Percentiles rank a stretch among this genome's conserved stretches.
Evolutionary conservation across 768 basidiomycete species (phyloP).

Genomic region (Mycena albidolilacea): DNA sequence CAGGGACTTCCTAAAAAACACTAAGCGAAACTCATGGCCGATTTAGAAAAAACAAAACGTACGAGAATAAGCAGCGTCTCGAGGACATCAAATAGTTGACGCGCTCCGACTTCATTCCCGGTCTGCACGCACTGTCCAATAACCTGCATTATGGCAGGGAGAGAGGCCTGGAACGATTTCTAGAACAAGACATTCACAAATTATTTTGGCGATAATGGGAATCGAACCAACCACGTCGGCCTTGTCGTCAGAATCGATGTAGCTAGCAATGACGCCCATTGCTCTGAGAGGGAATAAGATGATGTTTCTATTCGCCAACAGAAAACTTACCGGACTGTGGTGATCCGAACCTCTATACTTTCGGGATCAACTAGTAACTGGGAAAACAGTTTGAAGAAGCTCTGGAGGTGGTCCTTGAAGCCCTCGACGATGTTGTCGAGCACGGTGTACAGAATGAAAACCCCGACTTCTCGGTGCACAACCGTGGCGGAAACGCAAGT

Average conservation of each 20-base stretch:
- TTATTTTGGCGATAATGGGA: background rate
- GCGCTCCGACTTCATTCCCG: conserved; percentile 84
- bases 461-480: conserved; percentile 91
- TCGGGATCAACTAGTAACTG: conserved; percentile 84
- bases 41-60: conserved; percentile 43
- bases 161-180: conserved; percentile 90
- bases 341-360: conserved; percentile 91
- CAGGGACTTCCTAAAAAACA: conserved; percentile 85
- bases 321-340: conserved; percentile 78
- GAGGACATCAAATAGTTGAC: conserved; percentile 94
- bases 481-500: conserved; percentile 79
- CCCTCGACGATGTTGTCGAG: conserved; percentile 93
- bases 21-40: conserved; percentile 25
- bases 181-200: conserved; percentile 46
- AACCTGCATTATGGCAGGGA: conserved; percentile 91
- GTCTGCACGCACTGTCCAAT: conserved; percentile 87
- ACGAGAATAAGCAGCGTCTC: conserved; percentile 96
- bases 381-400: conserved; percentile 86
- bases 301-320: background rate
- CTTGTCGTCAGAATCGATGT: conserved; percentile 91
- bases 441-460: conserved; percentile 91
- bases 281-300: conserved; percentile 61
- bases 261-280: conserved; percentile 94
- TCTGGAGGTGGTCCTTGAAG: conserved; percentile 82
- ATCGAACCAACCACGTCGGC: conserved; percentile 79